Evolutionary conservation across 139 green algal genomes (phyloP), one percentile per base, ranked within the genome.

Genomic region (Chlorokybus atmophyticus): DNA sequence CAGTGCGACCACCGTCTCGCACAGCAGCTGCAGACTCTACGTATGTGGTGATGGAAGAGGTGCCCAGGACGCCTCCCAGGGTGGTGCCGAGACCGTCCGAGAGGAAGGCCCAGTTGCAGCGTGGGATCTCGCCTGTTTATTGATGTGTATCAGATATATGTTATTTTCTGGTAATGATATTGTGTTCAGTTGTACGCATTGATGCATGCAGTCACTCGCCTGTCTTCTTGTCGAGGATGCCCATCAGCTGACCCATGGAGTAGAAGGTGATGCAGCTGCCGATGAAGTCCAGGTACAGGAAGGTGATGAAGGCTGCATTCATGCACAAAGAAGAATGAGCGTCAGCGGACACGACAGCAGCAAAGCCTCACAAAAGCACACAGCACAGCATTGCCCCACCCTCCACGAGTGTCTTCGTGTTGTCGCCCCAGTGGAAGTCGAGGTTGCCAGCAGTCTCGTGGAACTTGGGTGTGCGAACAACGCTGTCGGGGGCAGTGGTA

Each of bases 201-300:
- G n/a, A n/a, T n/a, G n/a, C n/a, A n/a, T n/a, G n/a, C n/a, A 40
- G 56, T 6, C 54, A 8, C 4, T 24, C 6, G 25, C 56, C 56
- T 17, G 40, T 63, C 56, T 59, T 10, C 27, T 68, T 57, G 40
- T 75, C 32, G 29, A 75, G 50, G 32, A 70, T 68, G 25, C 68
- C 74, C 1, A 53, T 63, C 60, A 79, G 77, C 50, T 24, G 21
- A 6, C 60, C 61, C 62, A 78, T 71, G 44, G 60, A 62, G 25
- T 66, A 57, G 50, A 76, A 68, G 61, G 66, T 73, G 50, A 71
- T 71, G 47, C 67, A 60, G 38, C 61, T 66, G 62, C 88, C 83
- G 32, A 88, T 62, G 62, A 91, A 79, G 66, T 91, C 82, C 8
- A 86, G 71, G 80, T 87, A 87, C 50, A 85, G 60, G 60, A 88